Conservation (phyloP, 352 stramenopile species). For the Poterioochromonas sp. region DNA sequence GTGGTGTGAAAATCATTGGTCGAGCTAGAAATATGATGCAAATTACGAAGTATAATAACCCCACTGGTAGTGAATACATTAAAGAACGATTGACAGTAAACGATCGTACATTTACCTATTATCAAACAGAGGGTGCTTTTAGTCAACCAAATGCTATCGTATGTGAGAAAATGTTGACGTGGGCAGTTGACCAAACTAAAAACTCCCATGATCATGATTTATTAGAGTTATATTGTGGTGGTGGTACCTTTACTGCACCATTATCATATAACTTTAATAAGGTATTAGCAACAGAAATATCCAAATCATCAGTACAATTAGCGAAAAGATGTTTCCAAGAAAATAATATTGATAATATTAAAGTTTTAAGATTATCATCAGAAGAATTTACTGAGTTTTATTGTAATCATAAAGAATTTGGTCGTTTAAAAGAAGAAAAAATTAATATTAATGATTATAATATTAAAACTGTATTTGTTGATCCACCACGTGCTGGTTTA, state of each 20-base stretch:
- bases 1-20: constrained; percentile 26
- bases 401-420: constrained; percentile 18
- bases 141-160: constrained; percentile 43
- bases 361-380: constrained; percentile 37
- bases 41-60: background rate
- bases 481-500: constrained; percentile 26
- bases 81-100: background rate
- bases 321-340: constrained; percentile 23
- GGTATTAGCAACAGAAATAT: constrained; percentile 41
- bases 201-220: constrained; percentile 24
- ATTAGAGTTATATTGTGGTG: constrained; percentile 45
- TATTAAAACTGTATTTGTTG: constrained; percentile 24
- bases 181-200: constrained; percentile 17
- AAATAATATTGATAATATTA: constrained; percentile 37
- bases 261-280: constrained; percentile 35
- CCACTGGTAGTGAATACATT: background rate
- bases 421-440: constrained; percentile 22
- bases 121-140: constrained; percentile 39
- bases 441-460: constrained; percentile 27
- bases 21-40: background rate
- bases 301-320: constrained; percentile 33
- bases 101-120: constrained; percentile 24
- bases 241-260: constrained; percentile 40
- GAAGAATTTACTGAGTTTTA: constrained; percentile 36
- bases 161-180: constrained; percentile 41